A percentile compares a stretch with the other conserved stretches of the same genome.
phyloP scores from a whole-genome alignment of 129 eudicot species.

The Flaveria sonorensis region DNA sequence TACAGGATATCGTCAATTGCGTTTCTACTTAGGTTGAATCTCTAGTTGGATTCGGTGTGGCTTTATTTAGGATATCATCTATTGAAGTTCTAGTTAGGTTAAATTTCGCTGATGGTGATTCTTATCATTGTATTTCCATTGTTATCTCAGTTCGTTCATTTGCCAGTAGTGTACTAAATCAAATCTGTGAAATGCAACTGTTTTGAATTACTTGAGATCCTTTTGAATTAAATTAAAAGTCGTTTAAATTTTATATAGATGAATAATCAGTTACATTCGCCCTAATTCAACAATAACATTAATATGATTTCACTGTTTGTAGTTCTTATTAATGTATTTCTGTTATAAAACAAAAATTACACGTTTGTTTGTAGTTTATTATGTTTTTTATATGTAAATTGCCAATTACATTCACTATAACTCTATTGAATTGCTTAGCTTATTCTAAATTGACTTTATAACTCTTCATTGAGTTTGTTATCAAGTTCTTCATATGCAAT shows the following conservation, averaged over 20 bases:
- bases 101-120: slow-evolving; percentile 17
- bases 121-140: background rate
- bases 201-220: background rate
- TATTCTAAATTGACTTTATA: background rate
- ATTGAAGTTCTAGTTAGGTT: slow-evolving; percentile 17
- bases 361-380: slow-evolving; percentile 5
- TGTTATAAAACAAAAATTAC: slow-evolving; percentile 5
- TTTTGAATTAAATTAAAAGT: background rate
- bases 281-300: background rate
- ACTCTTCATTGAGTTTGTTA: slow-evolving; percentile 10
- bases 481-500: slow-evolving; percentile 3
- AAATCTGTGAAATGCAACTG: slow-evolving; percentile 21
- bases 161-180: background rate
- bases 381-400: background rate
- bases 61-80: slow-evolving; percentile 1
- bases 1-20: slow-evolving; percentile 1
- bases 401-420: slow-evolving; percentile 6
- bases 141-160: background rate
- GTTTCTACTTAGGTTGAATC: background rate
- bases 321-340: background rate
- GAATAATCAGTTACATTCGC: background rate
- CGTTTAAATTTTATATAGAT: background rate
- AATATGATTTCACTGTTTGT: slow-evolving; percentile 8
- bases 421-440: background rate
- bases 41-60: slow-evolving; percentile 4